phyloP scores from a whole-genome alignment of 202 grass and related monocot genomes.

The Zizania palustris region DNA sequence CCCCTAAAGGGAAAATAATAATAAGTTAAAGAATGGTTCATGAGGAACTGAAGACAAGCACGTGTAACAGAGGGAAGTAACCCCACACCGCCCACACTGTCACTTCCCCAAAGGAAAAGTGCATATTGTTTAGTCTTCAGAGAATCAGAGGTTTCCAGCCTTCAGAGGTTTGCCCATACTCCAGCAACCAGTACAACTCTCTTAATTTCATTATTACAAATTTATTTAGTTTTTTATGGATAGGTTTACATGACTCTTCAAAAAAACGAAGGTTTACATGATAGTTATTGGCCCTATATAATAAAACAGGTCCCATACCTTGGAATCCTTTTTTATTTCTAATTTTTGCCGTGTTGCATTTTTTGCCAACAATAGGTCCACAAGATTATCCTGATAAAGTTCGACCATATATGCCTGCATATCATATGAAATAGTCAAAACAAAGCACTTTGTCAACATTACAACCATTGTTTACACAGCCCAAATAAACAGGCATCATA shows the following conservation, averaged over 20 bases:
- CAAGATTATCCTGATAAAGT: constrained; percentile 98
- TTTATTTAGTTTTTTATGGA: neutral
- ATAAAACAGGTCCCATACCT: constrained; percentile 52
- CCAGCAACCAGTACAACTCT: neutral
- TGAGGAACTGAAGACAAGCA: neutral
- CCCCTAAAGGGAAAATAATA: constrained; percentile 54
- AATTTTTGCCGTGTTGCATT: constrained; percentile 66
- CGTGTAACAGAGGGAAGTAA: constrained; percentile 14
- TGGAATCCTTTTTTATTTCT: constrained; percentile 97
- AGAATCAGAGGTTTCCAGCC: too few species aligned
- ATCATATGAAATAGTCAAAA: constrained; percentile 34
- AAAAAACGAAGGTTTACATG: neutral
- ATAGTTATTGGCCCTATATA: neutral
- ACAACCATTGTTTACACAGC: neutral
- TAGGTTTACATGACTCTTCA: too few species aligned
- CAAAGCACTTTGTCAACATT: constrained; percentile 8
- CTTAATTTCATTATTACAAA: too few species aligned
- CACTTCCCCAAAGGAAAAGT: neutral
- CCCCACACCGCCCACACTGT: too few species aligned
- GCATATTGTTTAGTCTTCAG: neutral
- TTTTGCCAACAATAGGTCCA: constrained; percentile 90
- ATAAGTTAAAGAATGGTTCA: neutral
- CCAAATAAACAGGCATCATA: neutral
- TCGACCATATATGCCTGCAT: constrained; percentile 91
- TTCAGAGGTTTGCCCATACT: neutral